These are phyloP conservation scores for Diplocarpon mali DNA, from an alignment of 2,329 filamentous ascomycete genomes.

Conservation along the genomic window DNA sequence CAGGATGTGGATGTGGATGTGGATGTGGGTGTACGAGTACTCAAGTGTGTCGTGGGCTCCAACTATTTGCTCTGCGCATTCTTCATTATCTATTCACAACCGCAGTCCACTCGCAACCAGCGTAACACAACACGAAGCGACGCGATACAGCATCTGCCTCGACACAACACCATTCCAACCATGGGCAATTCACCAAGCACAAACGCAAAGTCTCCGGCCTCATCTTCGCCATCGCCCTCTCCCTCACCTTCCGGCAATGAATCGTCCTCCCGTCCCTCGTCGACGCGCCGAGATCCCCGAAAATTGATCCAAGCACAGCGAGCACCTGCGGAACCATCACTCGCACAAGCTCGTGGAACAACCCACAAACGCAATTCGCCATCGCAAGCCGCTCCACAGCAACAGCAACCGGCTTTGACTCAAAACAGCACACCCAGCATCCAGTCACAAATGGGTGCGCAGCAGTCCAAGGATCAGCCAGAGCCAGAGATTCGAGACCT, in stretches of 20 bases:
- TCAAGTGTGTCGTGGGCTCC: too few relatives aligned
- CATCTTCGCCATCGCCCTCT: constrained; percentile 22
- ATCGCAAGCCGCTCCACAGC: constrained; percentile 8
- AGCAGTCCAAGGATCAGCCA: constrained; percentile 23
- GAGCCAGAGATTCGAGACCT: constrained; percentile 29
- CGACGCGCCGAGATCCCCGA: constrained; percentile 32
- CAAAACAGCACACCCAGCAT: constrained; percentile 17
- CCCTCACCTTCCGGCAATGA: constrained; percentile 7
- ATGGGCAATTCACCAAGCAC: constrained; percentile 38
- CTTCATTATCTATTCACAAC: too few relatives aligned
- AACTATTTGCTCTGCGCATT: too few relatives aligned
- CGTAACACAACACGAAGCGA: not conserved
- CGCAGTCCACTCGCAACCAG: too few relatives aligned
- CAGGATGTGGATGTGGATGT: too few relatives aligned
- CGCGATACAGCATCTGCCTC: not conserved
- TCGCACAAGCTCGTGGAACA: constrained; percentile 40
- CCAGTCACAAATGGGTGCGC: constrained; percentile 16
- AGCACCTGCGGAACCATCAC: constrained; percentile 50
- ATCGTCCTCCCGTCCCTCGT: constrained; percentile 13
- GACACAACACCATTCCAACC: not conserved
- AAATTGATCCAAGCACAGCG: constrained; percentile 44
- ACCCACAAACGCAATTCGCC: constrained; percentile 17
- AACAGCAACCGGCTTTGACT: constrained; percentile 9
- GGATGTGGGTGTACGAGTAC: too few relatives aligned
- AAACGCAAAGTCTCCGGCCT: constrained; percentile 27